phyloP scores from a whole-genome alignment of 208 protist genomes.

The Acanthamoeba culbertsoni region DNA sequence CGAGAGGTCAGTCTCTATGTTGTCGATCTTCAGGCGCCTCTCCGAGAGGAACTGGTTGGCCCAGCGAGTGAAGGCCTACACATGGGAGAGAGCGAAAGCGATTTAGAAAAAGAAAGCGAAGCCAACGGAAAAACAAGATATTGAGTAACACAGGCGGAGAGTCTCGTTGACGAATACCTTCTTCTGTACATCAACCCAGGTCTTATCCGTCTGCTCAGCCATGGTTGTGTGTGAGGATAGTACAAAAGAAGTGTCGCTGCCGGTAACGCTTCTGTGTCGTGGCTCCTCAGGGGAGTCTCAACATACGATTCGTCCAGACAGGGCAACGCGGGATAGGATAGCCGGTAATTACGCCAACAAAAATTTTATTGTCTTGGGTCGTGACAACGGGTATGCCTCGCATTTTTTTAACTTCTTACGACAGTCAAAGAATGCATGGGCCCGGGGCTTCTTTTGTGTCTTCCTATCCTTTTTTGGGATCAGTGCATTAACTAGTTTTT shows the following conservation, averaged over 20 bases:
- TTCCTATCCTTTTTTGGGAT: too few relatives aligned
- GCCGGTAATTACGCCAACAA: too few relatives aligned
- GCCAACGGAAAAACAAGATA: neutral
- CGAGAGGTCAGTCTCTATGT: conserved; percentile 23
- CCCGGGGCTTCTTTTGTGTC: too few relatives aligned
- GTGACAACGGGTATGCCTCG: too few relatives aligned
- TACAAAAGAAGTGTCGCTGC: conserved; percentile 41
- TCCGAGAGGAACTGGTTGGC: conserved; percentile 60
- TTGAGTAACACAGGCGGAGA: neutral
- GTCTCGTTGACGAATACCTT: neutral
- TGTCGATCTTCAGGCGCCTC: conserved; percentile 49
- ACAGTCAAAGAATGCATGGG: too few relatives aligned
- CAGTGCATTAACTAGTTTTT: too few relatives aligned
- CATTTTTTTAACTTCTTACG: too few relatives aligned
- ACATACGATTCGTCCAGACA: neutral
- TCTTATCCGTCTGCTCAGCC: conserved; percentile 42
- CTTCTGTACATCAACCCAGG: conserved; percentile 64
- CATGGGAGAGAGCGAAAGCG: neutral
- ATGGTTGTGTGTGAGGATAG: neutral
- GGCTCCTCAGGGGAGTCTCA: neutral
- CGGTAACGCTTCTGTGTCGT: neutral
- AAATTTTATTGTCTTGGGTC: too few relatives aligned
- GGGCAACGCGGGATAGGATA: neutral
- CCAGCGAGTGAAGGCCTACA: conserved; percentile 61
- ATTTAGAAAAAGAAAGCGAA: neutral